Percentiles rank a stretch among this genome's conserved stretches.
Evolutionary conservation across 805 yeast genomes (phyloP).

Genomic region (Hanseniaspora osmophila): DNA sequence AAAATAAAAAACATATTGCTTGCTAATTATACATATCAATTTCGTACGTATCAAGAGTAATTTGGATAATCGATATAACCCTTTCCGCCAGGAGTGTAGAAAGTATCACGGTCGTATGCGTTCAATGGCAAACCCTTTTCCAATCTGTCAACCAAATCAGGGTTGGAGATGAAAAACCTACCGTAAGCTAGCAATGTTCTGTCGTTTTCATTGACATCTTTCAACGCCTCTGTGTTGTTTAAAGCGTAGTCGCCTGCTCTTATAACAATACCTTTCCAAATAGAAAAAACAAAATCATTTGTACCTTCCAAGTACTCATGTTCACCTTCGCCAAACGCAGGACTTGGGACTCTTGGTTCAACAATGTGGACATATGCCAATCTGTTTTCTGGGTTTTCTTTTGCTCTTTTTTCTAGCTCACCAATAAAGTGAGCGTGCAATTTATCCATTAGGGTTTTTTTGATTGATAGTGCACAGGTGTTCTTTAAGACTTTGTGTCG

Average conservation of each 20-base stretch:
- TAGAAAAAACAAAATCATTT: constrained; percentile 27
- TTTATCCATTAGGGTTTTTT: no score
- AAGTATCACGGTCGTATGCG: constrained; percentile 33
- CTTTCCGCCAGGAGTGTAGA: constrained; percentile 26
- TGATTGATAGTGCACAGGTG: no score
- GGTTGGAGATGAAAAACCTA: constrained; percentile 38
- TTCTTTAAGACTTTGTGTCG: no score
- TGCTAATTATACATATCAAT: no score
- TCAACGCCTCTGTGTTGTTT: constrained; percentile 15
- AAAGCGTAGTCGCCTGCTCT: constrained; percentile 27
- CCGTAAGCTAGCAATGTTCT: constrained; percentile 34
- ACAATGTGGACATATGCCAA: constrained; percentile 31
- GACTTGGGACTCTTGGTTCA: constrained; percentile 28
- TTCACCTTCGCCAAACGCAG: constrained; percentile 13
- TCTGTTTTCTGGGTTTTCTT: constrained; percentile 17
- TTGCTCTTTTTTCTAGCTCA: constrained; percentile 27
- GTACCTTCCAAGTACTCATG: constrained; percentile 22
- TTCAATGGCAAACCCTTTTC: constrained; percentile 27
- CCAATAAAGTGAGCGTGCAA: constrained; percentile 26
- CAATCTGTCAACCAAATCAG: constrained; percentile 36
- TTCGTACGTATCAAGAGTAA: no score
- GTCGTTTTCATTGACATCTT: constrained; percentile 23
- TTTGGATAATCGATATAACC: constrained; percentile 34
- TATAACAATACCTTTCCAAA: constrained; percentile 33
- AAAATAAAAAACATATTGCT: no score